These are phyloP conservation scores for Pelagomonas calceolata DNA, from an alignment of 108 stramenopile species.

Conservation along the genomic window DNA sequence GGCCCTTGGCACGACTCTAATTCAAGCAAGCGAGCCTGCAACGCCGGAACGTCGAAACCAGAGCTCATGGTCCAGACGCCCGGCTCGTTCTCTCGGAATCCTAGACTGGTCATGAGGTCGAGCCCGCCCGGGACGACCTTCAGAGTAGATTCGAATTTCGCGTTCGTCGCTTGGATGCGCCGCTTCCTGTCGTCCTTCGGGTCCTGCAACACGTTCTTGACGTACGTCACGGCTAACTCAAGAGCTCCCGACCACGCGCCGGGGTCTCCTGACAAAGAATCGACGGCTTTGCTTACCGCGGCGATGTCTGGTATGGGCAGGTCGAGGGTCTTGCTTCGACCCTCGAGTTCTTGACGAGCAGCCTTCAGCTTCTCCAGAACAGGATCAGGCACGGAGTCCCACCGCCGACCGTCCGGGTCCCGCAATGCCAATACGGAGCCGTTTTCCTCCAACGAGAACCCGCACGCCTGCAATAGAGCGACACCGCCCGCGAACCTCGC, in stretches of 20 bases:
- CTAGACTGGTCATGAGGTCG: slow-evolving; percentile 22
- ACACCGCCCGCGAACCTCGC: slow-evolving; percentile 22
- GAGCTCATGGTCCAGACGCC: not conserved
- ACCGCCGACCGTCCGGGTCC: not conserved
- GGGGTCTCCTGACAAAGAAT: slow-evolving; percentile 1
- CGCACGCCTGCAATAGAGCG: slow-evolving; percentile 19
- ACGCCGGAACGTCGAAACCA: slow-evolving; percentile 9
- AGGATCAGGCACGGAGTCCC: not conserved
- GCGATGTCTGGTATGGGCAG: slow-evolving; percentile 23
- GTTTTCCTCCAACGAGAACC: slow-evolving; percentile 29
- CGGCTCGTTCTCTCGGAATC: slow-evolving; percentile 17
- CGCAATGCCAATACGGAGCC: slow-evolving; percentile 27
- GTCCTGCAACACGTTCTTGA: not conserved
- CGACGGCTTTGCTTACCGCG: slow-evolving; percentile 21
- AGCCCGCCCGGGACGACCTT: slow-evolving; percentile 14
- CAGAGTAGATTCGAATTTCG: slow-evolving; percentile 6
- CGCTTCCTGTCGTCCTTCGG: slow-evolving; percentile 5
- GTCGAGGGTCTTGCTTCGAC: not conserved
- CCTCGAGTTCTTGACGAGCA: not conserved
- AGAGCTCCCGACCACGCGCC: not conserved
- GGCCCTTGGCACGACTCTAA: slow-evolving; percentile 16
- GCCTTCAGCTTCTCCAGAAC: not conserved
- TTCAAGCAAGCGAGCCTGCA: slow-evolving; percentile 19
- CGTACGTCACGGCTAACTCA: not conserved
- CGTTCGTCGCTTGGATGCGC: slow-evolving; percentile 12